These are phyloP conservation scores for Globisporangium megalacanthum DNA, from an alignment of 352 stramenopile species.

Conservation along the genomic window DNA sequence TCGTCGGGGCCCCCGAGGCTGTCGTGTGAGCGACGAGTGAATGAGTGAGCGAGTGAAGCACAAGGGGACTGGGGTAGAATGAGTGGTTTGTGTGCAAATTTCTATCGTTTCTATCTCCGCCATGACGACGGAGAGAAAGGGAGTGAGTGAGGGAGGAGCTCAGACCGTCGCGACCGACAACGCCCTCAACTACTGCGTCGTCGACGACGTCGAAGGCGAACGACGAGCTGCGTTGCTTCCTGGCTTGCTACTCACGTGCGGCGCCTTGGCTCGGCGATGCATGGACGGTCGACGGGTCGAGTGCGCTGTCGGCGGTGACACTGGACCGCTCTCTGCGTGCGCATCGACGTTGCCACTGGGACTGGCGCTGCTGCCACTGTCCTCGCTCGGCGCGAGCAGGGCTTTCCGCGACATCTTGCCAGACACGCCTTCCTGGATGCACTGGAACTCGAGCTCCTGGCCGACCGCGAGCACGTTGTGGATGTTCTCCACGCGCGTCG, in stretches of 20 bases:
- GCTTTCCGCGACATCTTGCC: constrained; percentile 83
- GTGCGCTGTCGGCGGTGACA: not conserved
- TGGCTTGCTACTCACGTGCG: constrained; percentile 8
- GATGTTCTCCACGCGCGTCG: constrained; percentile 61
- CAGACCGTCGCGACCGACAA: too few relatives aligned
- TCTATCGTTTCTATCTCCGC: constrained; percentile 2
- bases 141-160: too few relatives aligned
- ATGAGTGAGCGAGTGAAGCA: not conserved
- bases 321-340: not conserved
- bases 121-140: too few relatives aligned
- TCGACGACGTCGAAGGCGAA: constrained; percentile 5
- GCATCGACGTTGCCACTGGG: not conserved
- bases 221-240: constrained; percentile 1
- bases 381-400: constrained; percentile 18
- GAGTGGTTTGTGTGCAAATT: not conserved
- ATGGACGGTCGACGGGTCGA: constrained; percentile 28
- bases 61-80: too few relatives aligned
- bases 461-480: constrained; percentile 49
- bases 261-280: constrained; percentile 15
- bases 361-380: constrained; percentile 1
- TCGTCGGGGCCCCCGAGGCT: constrained; percentile 78
- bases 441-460: constrained; percentile 77
- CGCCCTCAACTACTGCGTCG: not conserved
- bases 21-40: constrained; percentile 40
- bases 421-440: constrained; percentile 66